A percentile compares a stretch with the other conserved stretches of the same genome.
Conservation (phyloP, 345 rosid species). For the Eutrema japonicum region DNA sequence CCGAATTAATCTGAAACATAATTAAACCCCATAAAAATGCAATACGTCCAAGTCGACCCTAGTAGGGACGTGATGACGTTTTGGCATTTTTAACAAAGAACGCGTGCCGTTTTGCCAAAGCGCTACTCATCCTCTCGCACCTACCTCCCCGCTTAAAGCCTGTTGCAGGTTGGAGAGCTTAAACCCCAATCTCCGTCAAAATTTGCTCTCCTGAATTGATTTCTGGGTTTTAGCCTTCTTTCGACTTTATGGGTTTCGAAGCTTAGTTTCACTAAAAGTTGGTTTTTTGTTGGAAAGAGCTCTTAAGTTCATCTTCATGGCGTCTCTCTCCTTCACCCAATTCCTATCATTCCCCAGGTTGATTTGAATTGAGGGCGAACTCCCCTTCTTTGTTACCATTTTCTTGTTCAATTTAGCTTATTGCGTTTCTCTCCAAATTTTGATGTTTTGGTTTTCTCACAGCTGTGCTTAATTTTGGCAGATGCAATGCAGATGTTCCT, state of each 20-base stretch:
- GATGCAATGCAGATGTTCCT: slow-evolving; percentile 57
- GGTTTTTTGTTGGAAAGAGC: not conserved
- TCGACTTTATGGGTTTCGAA: slow-evolving; percentile 34
- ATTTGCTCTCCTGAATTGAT: not conserved
- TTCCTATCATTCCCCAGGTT: slow-evolving; percentile 70
- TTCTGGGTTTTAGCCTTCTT: slow-evolving; percentile 7
- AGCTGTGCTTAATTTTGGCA: slow-evolving; percentile 38
- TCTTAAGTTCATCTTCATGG: slow-evolving; percentile 53
- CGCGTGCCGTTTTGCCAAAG: slow-evolving; percentile 24
- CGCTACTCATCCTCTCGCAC: slow-evolving; percentile 44
- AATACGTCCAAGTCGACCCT: no score
- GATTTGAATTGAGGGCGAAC: not conserved
- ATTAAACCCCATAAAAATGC: no score
- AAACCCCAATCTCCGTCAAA: slow-evolving; percentile 40
- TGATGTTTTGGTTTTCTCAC: slow-evolving; percentile 26
- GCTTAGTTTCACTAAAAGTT: slow-evolving; percentile 16
- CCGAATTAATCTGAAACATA: no score
- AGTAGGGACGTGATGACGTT: slow-evolving; percentile 26
- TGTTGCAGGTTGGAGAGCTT: slow-evolving; percentile 35
- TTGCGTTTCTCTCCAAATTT: not conserved
- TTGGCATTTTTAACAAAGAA: not conserved
- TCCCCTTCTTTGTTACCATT: not conserved
- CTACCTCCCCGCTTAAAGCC: slow-evolving; percentile 27
- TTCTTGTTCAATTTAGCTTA: slow-evolving; percentile 19
- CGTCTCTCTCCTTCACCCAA: slow-evolving; percentile 66